Evolutionary conservation across 116 monocot genomes (phyloP), one percentile per base, ranked within the genome.

Genomic region (Trichopus zeylanicus): DNA sequence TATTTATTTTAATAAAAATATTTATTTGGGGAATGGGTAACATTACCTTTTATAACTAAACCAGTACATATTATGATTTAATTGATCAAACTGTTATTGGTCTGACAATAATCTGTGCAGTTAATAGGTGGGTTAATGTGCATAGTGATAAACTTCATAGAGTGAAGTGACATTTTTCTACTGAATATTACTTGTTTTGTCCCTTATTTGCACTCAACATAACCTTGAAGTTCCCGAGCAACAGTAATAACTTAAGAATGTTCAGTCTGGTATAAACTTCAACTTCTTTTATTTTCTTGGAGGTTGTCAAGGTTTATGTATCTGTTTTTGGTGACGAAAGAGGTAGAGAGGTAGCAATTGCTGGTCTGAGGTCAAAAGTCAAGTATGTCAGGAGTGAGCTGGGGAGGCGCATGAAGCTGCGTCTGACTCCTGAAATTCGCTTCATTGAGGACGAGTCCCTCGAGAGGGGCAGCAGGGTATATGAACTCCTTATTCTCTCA

Each of bases 251-350:
- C n/a, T n/a, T n/a, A n/a, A n/a, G n/a, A n/a, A n/a, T n/a, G n/a
- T n/a, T n/a, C n/a, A n/a, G n/a, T n/a, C n/a, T n/a, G n/a, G n/a
- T n/a, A n/a, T 42, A 13, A 39, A 39, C 39, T 39, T 11, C 39
- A n/a, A 35, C 3, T 7, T 31, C 18, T 19, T 46, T 46, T 6
- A 2, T 46, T 11, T 46, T 6, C 5, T 42, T 64, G 31, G 61
- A 92, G 92, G 81, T 83, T 34, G 87, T 83, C 21, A 92, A 81
- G 57, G 87, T 92, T 13, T 92, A 78, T 73, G 87, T 92, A 25
- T 84, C 92, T 10, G 83, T 92, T 11, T 92, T 92, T 78, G 92
- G 92, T 64, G 92, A 92, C 67, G 86, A 92, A 78, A 83, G 87
- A 69, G 92, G 92, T 20, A 74, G 62, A 60, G 81, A 83, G 47